phyloP scores from a whole-genome alignment of 805 yeast species.

The Kluyveromyces nonfermentans region DNA sequence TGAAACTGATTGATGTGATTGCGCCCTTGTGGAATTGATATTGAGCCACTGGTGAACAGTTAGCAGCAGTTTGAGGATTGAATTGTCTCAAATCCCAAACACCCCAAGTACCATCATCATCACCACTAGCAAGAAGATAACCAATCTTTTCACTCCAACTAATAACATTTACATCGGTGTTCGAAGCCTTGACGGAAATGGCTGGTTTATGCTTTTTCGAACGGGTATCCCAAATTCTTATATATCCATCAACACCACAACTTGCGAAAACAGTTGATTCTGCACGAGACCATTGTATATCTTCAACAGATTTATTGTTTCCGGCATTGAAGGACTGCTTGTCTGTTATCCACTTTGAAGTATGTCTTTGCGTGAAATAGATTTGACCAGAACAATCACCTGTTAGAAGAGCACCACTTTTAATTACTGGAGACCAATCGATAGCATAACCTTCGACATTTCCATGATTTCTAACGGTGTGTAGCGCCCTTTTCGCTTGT shows the following conservation, averaged over 20 bases:
- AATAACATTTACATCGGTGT: constrained; percentile 83
- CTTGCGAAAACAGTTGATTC: constrained; percentile 94
- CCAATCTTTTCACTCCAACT: constrained; percentile 89
- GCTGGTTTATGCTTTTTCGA: constrained; percentile 90
- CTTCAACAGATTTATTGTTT: constrained; percentile 79
- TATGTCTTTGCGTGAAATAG: constrained; percentile 65
- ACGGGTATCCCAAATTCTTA: constrained; percentile 95
- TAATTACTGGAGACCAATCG: constrained; percentile 88
- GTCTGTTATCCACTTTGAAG: constrained; percentile 79
- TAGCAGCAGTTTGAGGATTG: constrained; percentile 38
- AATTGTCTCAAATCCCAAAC: constrained; percentile 94
- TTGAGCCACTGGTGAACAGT: constrained; percentile 75
- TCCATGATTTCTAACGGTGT: constrained; percentile 79
- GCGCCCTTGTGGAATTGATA: constrained; percentile 93
- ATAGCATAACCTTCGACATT: constrained; percentile 95
- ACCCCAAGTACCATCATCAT: constrained; percentile 95
- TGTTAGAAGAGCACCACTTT: constrained; percentile 70
- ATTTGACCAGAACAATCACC: constrained; percentile 88
- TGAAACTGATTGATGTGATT: constrained; percentile 86
- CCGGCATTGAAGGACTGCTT: constrained; percentile 57
- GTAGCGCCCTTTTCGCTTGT: constrained; percentile 64
- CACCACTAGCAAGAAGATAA: constrained; percentile 88
- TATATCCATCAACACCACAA: constrained; percentile 83
- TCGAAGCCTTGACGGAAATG: constrained; percentile 68
- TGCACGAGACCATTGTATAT: constrained; percentile 90